Evolutionary conservation across 345 rosid genomes (phyloP).

Genomic region (Abelmoschus esculentus): DNA sequence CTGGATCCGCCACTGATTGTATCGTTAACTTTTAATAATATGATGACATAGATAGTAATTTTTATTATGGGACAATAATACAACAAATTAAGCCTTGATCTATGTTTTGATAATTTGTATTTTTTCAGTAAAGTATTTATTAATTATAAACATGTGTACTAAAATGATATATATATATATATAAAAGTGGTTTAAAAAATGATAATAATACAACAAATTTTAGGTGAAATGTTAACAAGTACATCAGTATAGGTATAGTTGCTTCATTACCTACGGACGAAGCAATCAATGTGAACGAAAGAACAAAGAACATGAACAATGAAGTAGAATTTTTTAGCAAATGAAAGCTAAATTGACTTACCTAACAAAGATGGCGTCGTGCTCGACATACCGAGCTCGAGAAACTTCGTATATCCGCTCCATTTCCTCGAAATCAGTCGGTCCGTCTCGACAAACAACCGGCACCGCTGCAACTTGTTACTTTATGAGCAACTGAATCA

Average conservation of each 20-base stretch:
- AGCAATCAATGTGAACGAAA: constrained; percentile 6
- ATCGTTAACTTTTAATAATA: too few species aligned
- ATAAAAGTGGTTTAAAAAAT: neutral
- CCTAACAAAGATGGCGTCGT: neutral
- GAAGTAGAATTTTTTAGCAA: neutral
- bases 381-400: neutral
- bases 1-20: too few species aligned
- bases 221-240: neutral
- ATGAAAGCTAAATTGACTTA: neutral
- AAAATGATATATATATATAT: too few species aligned
- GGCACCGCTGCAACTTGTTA: neutral
- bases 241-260: neutral
- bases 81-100: too few species aligned
- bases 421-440: neutral
- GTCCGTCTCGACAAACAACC: neutral
- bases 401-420: neutral
- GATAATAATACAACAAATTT: constrained; percentile 1
- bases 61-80: too few species aligned
- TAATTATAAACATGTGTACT: too few species aligned
- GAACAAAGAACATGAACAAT: neutral
- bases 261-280: neutral
- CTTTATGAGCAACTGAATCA: neutral
- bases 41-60: too few species aligned
- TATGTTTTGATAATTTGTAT: too few species aligned
- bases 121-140: too few species aligned